Evolutionary conservation across 148 eudicot genomes (phyloP).

Genomic region (Nepenthes mirabilis): DNA sequence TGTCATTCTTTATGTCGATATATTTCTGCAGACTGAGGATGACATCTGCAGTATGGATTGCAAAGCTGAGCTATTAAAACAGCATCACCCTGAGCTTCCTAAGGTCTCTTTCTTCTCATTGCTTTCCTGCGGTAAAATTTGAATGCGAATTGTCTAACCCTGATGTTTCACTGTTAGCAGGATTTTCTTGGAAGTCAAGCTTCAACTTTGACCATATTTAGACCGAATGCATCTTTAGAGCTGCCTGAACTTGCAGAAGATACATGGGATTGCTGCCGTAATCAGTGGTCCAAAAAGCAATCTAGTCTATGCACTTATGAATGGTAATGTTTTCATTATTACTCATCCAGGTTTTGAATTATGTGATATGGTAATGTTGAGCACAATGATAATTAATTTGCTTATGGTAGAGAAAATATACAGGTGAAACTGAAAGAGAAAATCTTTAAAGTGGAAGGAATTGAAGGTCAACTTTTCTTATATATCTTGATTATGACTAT

Average conservation of each 20-base stretch:
- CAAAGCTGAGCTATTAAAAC: conserved; percentile 62
- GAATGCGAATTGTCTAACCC: too few species aligned
- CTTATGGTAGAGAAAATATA: too few species aligned
- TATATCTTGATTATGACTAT: too few species aligned
- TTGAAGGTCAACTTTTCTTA: too few species aligned
- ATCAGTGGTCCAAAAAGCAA: conserved; percentile 56
- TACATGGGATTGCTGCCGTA: conserved; percentile 58
- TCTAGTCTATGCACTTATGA: conserved; percentile 63
- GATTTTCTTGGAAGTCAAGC: not conserved
- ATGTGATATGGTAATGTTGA: too few species aligned
- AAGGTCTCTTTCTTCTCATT: conserved; percentile 31
- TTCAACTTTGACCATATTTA: conserved; percentile 9
- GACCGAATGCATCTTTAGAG: conserved; percentile 13
- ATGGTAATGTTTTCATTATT: conserved; percentile 32
- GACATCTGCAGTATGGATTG: conserved; percentile 86
- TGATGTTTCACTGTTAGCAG: not conserved
- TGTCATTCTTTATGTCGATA: not conserved
- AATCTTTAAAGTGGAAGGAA: too few species aligned
- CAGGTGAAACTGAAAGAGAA: too few species aligned
- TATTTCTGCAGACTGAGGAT: conserved; percentile 54
- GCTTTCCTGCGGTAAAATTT: not conserved
- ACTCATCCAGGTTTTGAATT: too few species aligned
- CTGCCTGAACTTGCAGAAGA: conserved; percentile 35
- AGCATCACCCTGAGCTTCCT: conserved; percentile 9
- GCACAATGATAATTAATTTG: too few species aligned